Evolutionary conservation across 2,329 filamentous ascomycete species (phyloP), one percentile per base, ranked within the genome.

Genomic region (Pezicula rhizophila): DNA sequence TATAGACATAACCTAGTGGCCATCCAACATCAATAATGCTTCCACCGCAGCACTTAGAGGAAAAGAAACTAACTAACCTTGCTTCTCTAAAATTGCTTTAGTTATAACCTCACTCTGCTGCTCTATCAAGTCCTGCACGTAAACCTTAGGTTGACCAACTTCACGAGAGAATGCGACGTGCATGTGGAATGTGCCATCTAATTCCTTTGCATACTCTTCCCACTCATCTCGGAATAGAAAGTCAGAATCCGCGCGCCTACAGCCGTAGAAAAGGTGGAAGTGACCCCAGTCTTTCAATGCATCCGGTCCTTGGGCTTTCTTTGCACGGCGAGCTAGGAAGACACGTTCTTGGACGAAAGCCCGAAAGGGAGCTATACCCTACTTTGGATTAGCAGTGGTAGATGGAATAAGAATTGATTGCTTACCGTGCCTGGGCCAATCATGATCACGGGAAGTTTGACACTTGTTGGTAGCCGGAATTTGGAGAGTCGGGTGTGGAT

Each of bases 331-430:
- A 12, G 28, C 28, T 31, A 31, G 28, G 28, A 31, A 31, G 28
- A 31, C 28, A 31, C 28, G 28, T 12, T 61, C 59, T 23, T 57
- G 50, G 10, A 61, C 34, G 45, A 61, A 61, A 8, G 43, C 58
- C 25, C 60, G 54, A 20, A 63, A 60, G 8, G 61, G 61, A 14
- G 61, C 61, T 38, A 63, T 56, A 34, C 61, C 61, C 28, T 31
- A 7, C 28, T 4, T 31, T 10, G 7, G 12, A 7, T 31, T 31
- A 31, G 28, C 28, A 31, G 28, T 31, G 11, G 5, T 5, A 31
- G 11, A 31, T 31, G 11, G 7, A 10, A 12, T 12, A 11, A 10
- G 8, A 12, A 10, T 12, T 31, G 28, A 10, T 10, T 5, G 8
- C 8, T 31, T 31, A 31, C 28, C 8, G 61, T 63, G 5, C 60